Evolutionary conservation across 2,329 filamentous ascomycete species (phyloP).

Genomic region (Elsinoe necatrix): DNA sequence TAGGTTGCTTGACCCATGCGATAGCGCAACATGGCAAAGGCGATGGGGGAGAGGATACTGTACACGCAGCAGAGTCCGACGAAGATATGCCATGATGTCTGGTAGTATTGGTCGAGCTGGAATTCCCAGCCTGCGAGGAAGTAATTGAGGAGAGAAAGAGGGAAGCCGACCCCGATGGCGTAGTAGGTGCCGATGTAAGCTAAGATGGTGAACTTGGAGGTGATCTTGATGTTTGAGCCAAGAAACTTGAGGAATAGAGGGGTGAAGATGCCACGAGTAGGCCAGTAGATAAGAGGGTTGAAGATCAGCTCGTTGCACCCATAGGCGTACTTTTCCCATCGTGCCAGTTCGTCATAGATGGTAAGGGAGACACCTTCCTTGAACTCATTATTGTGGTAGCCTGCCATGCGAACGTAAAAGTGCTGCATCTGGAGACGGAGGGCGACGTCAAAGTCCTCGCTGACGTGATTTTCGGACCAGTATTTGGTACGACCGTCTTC

Average conservation of each 20-base stretch:
- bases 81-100: conserved; percentile 49
- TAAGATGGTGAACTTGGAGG: conserved; percentile 66
- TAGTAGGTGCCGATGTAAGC: conserved; percentile 76
- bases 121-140: conserved; percentile 58
- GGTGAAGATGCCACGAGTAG: conserved; percentile 67
- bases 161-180: conserved; percentile 66
- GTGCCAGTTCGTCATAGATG: conserved; percentile 72
- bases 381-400: conserved; percentile 67
- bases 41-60: conserved; percentile 14
- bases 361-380: conserved; percentile 77
- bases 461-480: conserved; percentile 72
- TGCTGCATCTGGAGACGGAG: conserved; percentile 63
- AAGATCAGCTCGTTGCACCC: conserved; percentile 76
- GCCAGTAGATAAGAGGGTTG: conserved; percentile 66
- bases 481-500: conserved; percentile 65
- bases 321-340: conserved; percentile 83
- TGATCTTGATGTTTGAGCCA: conserved; percentile 62
- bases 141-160: conserved; percentile 65
- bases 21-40: conserved; percentile 16
- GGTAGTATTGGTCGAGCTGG: conserved; percentile 65
- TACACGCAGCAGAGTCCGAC: conserved; percentile 12
- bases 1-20: conserved; percentile 15
- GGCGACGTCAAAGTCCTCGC: conserved; percentile 74
- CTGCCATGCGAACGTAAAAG: conserved; percentile 63
- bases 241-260: conserved; percentile 70